These are phyloP conservation scores for Triticum timopheevii DNA, from an alignment of 176 grass and related monocot genomes.

Conservation along the genomic window DNA sequence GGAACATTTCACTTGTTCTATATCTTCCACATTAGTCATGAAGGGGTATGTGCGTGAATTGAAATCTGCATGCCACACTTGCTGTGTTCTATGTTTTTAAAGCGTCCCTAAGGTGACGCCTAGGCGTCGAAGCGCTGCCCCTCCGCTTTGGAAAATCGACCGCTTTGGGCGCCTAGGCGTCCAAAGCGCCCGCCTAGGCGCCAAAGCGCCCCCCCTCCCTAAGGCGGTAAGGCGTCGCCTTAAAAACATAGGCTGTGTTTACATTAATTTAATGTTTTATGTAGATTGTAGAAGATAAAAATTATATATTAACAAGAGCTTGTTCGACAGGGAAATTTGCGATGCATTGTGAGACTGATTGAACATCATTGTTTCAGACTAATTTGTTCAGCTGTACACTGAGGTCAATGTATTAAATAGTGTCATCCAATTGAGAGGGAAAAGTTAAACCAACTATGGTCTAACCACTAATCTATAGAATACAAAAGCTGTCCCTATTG, in stretches of 20 bases:
- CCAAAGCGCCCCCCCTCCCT: too few relatives aligned
- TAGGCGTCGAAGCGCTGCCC: too few relatives aligned
- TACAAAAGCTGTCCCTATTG: constrained; percentile 9
- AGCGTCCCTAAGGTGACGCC: too few relatives aligned
- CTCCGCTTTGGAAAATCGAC: too few relatives aligned
- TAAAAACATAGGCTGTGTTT: not conserved
- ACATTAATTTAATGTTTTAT: not conserved
- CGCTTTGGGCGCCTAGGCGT: too few relatives aligned
- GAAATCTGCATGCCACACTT: not conserved
- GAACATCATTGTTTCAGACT: not conserved
- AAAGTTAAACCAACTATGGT: not conserved
- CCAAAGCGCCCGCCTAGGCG: too few relatives aligned
- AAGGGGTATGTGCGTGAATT: not conserved
- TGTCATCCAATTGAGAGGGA: not conserved
- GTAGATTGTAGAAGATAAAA: not conserved
- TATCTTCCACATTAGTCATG: not conserved
- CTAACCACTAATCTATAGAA: not conserved
- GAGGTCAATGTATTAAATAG: not conserved
- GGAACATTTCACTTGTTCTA: not conserved
- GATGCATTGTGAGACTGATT: not conserved
- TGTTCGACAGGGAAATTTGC: not conserved
- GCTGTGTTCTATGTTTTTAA: not conserved
- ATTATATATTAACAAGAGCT: not conserved
- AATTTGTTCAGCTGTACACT: not conserved
- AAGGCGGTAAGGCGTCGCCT: too few relatives aligned